Conservation (phyloP, 1,284 basidiomycete genomes). For the Ustilago cynodontis region DNA sequence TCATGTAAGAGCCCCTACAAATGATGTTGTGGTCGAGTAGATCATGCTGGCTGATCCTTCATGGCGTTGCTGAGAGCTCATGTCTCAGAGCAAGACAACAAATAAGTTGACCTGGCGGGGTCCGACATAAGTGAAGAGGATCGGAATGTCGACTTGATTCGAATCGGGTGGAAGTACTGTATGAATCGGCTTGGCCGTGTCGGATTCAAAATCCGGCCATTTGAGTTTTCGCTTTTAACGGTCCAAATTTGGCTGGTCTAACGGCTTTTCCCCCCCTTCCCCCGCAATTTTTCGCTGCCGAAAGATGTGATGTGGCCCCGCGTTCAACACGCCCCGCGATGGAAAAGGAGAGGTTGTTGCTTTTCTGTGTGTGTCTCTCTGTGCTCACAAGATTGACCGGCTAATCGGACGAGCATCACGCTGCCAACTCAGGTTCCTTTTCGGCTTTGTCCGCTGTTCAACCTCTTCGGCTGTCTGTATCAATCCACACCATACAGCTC, state of each 20-base stretch:
- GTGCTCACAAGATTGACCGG: constrained; percentile 2
- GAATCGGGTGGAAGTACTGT: not conserved
- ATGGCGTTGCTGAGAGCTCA: no score
- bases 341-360: not conserved
- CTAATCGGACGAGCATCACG: not conserved
- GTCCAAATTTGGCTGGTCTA: not conserved
- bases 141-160: not conserved
- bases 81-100: no score
- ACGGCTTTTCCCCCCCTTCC: constrained; percentile 10
- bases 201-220: constrained; percentile 17
- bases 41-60: no score
- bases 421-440: not conserved
- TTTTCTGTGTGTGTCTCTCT: not conserved
- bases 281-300: constrained; percentile 15
- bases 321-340: not conserved
- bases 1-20: no score
- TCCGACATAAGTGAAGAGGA: not conserved
- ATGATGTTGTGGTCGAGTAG: no score
- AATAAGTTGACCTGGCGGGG: no score
- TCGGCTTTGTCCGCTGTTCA: not conserved
- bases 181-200: not conserved
- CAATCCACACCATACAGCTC: no score
- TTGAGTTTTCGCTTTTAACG: constrained; percentile 30
- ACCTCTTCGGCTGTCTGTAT: no score
- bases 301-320: not conserved